Evolutionary conservation across 169 alveolate species (phyloP).

Genomic region (Eimeria falciformis): DNA sequence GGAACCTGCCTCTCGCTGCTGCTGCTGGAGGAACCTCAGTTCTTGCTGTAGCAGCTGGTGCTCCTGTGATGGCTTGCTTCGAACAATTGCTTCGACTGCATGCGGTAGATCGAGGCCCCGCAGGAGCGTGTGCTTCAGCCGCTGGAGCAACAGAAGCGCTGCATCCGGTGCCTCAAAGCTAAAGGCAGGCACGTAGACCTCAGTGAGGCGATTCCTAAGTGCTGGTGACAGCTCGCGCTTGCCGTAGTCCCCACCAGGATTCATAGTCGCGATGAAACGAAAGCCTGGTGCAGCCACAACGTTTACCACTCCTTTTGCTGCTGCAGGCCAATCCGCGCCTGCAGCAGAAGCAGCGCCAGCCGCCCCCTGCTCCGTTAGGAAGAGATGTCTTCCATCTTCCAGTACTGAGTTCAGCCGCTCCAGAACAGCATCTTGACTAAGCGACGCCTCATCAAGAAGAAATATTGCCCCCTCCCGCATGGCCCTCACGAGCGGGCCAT

Average conservation of each 20-base stretch:
- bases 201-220: conserved; percentile 98
- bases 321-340: conserved; percentile 75
- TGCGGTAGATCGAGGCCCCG: conserved; percentile 49
- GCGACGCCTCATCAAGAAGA: conserved; percentile 98
- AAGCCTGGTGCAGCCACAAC: conserved; percentile 92
- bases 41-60: conserved; percentile 8
- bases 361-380: conserved; percentile 85
- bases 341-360: neutral
- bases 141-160: conserved; percentile 63
- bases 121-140: conserved; percentile 57
- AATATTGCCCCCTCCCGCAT: conserved; percentile 97
- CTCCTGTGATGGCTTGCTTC: neutral
- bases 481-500: conserved; percentile 98
- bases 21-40: conserved; percentile 7
- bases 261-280: conserved; percentile 99
- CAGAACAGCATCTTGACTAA: conserved; percentile 98
- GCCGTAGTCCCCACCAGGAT: conserved; percentile 99
- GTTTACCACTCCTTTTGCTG: conserved; percentile 70
- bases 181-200: conserved; percentile 93
- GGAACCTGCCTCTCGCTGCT: conserved; percentile 17
- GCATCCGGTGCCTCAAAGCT: conserved; percentile 74
- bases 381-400: conserved; percentile 88
- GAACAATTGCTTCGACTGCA: conserved; percentile 15
- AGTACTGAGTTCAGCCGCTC: conserved; percentile 99
- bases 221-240: conserved; percentile 99